Evolutionary conservation across 495 filamentous ascomycete genomes (phyloP).

Genomic region (Talaromyces thailandensis): DNA sequence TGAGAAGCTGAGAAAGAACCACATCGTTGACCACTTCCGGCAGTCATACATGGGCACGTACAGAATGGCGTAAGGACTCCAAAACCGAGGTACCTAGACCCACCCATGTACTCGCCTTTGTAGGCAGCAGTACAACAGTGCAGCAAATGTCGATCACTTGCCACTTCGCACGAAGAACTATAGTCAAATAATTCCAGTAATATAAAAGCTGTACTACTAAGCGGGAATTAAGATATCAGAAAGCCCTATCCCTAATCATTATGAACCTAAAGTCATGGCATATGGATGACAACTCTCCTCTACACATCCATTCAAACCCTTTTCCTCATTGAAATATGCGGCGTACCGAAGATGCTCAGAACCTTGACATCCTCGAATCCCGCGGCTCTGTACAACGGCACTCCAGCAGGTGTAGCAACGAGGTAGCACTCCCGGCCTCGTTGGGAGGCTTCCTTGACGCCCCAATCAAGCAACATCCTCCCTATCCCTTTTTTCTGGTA

Average conservation of each 20-base stretch:
- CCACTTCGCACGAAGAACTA: not conserved
- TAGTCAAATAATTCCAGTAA: not conserved
- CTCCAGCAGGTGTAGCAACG: not conserved
- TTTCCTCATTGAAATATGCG: not conserved
- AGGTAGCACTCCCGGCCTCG: not conserved
- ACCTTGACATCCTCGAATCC: not conserved
- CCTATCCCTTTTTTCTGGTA: not conserved
- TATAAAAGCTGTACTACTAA: not conserved
- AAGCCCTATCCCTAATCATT: not conserved
- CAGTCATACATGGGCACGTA: not conserved
- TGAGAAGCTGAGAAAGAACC: too few species aligned
- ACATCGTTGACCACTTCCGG: too few species aligned
- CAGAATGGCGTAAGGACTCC: not conserved
- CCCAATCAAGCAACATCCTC: not conserved
- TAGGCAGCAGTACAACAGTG: not conserved
- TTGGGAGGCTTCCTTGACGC: not conserved
- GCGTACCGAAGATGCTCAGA: not conserved
- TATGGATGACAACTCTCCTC: not conserved
- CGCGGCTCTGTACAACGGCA: not conserved
- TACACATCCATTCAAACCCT: not conserved
- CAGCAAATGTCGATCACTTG: not conserved
- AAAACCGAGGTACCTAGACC: not conserved
- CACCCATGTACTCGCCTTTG: not conserved
- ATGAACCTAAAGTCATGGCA: not conserved
- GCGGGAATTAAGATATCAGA: too few species aligned